Evolutionary conservation across 441 rosid genomes (phyloP).

Genomic region (Metrosideros polymorpha): DNA sequence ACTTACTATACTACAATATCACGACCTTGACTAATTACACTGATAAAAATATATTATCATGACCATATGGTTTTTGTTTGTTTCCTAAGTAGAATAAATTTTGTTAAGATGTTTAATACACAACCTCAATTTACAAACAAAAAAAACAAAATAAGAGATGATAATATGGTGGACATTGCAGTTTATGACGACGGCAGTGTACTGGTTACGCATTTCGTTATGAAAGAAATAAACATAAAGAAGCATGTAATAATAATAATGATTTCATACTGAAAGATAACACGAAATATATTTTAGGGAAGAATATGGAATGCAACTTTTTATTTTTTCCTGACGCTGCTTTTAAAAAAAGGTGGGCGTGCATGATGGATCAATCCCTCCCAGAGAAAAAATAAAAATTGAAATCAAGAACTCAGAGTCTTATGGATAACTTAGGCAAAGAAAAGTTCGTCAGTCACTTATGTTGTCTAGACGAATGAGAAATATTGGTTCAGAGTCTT

Average conservation of each 20-base stretch:
- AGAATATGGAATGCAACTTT: background rate
- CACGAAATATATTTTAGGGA: too few relatives aligned
- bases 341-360: background rate
- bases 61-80: too few relatives aligned
- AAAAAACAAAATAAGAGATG: background rate
- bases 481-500: background rate
- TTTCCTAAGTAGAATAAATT: background rate
- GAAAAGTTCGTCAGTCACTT: fast-evolving
- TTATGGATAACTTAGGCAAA: background rate
- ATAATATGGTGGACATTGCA: background rate
- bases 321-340: background rate
- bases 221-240: too few relatives aligned
- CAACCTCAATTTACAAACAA: too few relatives aligned
- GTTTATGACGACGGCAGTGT: fast-evolving
- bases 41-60: too few relatives aligned
- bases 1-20: background rate
- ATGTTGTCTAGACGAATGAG: background rate
- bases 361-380: background rate
- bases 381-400: background rate
- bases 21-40: background rate
- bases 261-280: too few relatives aligned
- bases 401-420: too few relatives aligned
- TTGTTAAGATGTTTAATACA: too few relatives aligned
- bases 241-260: too few relatives aligned
- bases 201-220: fast-evolving